Evolutionary conservation across 352 stramenopile genomes (phyloP).

Genomic region (Halophytophthora polymorphica): DNA sequence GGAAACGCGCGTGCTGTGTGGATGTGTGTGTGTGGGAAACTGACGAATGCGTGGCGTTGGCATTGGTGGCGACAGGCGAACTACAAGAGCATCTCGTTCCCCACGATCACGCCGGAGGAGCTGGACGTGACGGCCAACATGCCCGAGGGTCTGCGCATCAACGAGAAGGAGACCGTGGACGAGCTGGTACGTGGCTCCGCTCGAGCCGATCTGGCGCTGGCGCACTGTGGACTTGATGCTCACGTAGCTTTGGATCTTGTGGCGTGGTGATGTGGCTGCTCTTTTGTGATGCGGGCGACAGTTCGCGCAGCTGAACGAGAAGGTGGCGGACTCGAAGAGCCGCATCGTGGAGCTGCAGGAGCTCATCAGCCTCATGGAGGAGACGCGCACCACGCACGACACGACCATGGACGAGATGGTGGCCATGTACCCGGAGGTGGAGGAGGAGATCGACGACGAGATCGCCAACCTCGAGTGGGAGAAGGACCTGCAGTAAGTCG

Average conservation of each 20-base stretch:
- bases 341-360: conserved; percentile 86
- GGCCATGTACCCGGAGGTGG: conserved; percentile 84
- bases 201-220: too few relatives aligned
- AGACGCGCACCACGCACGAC: conserved; percentile 78
- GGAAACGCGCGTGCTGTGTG: too few relatives aligned
- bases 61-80: too few relatives aligned
- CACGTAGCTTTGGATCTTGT: conserved; percentile 1
- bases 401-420: conserved; percentile 85
- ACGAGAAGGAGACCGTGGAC: conserved; percentile 77
- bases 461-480: conserved; percentile 89
- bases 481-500: conserved; percentile 82
- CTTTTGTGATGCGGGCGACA: conserved; percentile 14
- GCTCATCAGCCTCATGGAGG: conserved; percentile 77
- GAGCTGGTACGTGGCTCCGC: conserved; percentile 71
- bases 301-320: conserved; percentile 74
- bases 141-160: conserved; percentile 57
- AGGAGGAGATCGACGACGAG: conserved; percentile 86
- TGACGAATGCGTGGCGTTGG: too few relatives aligned
- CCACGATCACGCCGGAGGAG: conserved; percentile 71
- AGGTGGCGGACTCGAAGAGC: conserved; percentile 83
- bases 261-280: conserved; percentile 4
- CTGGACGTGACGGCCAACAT: conserved; percentile 55
- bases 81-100: conserved; percentile 86
- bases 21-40: too few relatives aligned
- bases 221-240: too few relatives aligned